Base-by-base conservation (phyloP, 1,284 basidiomycete species). In the Macrocybe sp. region DNA sequence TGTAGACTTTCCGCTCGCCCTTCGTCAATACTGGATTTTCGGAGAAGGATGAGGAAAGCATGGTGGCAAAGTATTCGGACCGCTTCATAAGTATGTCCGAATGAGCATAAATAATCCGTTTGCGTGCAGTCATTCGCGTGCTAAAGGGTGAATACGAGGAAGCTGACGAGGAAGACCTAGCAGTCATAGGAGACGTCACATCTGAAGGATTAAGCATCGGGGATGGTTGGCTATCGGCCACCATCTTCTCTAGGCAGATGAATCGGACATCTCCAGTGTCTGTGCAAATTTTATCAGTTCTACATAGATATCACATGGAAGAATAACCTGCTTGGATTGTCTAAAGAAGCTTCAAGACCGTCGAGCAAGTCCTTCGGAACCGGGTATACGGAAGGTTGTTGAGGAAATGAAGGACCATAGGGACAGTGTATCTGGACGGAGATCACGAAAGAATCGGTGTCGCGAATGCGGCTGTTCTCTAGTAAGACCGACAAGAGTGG, bases 31-130 rank as follows among this genome's bases (percentile, higher is more conserved):
- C 59, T 1, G 65, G 55, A 41, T 72, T 79, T 63, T 90, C 87
- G 4, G 78, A 64, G 59, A 89, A 92, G 0, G 81, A 77, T 0
- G 85, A 88, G 30, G 76, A 70, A 14, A 93, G 73, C 79, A 92
- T 87, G 1, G 85, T 87, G 2, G 80, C 74, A 59, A 92, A 92
- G 58, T 92, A 92, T 45, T 91, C 88, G 16, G 85, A 86, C 16
- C 89, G 70, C 8, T 76, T 74, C 38, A 69, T 78, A 14, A 92
- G 74, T 37, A 92, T 83, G 58, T 88, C 83, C 2, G 84, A 83
- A 64, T 93, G 90, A 0, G 89, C 89, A 64, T 89, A 92, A 29
- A 94, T 78, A 14, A 88, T 63, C 16, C 84, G 73, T 55, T 86
- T 86, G 8, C 85, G 73, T 7, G 78, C 82, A 4, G 74, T 71